These are phyloP conservation scores for Botrytis fragariae DNA, from an alignment of 2,329 filamentous ascomycete species.

Conservation along the genomic window DNA sequence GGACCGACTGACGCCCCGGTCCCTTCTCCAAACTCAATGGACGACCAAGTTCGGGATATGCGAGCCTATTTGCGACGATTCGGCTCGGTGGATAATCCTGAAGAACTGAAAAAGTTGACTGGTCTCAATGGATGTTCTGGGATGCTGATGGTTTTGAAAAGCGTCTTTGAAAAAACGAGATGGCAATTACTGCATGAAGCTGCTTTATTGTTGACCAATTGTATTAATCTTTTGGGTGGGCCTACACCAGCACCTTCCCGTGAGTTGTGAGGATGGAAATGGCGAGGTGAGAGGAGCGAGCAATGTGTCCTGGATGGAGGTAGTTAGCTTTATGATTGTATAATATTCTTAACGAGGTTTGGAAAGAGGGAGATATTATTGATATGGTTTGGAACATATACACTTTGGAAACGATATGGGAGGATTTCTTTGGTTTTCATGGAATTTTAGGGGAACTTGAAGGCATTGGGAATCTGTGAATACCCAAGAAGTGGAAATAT, in stretches of 20 bases:
- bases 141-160: slow-evolving; percentile 75
- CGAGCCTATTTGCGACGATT: slow-evolving; percentile 71
- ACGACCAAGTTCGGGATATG: slow-evolving; percentile 77
- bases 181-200: slow-evolving; percentile 94
- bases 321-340: neutral
- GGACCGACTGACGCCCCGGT: slow-evolving; percentile 60
- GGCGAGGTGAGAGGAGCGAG: neutral
- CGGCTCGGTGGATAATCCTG: slow-evolving; percentile 69
- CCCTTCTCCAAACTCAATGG: slow-evolving; percentile 48
- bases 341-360: neutral
- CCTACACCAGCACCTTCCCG: neutral
- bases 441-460: neutral
- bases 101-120: slow-evolving; percentile 69
- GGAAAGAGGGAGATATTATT: neutral
- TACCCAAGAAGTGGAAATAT: neutral
- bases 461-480: neutral
- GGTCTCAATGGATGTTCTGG: slow-evolving; percentile 83
- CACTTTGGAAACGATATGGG: neutral
- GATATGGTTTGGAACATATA: neutral
- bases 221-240: slow-evolving; percentile 56
- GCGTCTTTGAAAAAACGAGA: slow-evolving; percentile 76
- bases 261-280: neutral
- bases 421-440: neutral
- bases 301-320: too few relatives aligned
- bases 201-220: slow-evolving; percentile 74